Base-by-base conservation (phyloP, 2,329 filamentous ascomycete species). In the Chrysosporium keratinophilum region DNA sequence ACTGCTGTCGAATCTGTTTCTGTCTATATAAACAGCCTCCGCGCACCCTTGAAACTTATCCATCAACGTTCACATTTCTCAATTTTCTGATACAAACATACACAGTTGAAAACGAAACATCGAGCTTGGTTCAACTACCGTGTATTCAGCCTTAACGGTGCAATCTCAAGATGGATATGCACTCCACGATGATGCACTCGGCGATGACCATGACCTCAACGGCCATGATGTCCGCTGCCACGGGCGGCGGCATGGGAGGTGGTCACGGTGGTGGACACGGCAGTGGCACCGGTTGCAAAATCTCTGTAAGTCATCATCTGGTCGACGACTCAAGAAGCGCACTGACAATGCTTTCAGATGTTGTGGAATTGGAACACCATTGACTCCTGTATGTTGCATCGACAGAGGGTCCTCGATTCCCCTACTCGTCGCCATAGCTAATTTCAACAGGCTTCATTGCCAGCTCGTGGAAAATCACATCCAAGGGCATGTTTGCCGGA, bases 361-460 rank as follows among this genome's bases (percentile, higher is more conserved):
- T 73, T 87, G 40, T 88, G 85, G 84, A 89, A 88, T 68, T 87
- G 84, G 83, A 76, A 85, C 67, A 84, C 82, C 2, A 73, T 86
- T 64, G 81, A 85, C 65, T 70, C 82, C 17, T 88, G 74, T 66
- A 62, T 40, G 59, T 45, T 11, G 10, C 1, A 9, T 34, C 10
- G 14, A 15, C 56, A 19, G 20, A 15, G 2, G 23, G 1, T 33
- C 9, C 31, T n/a, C 20, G 33, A n/a, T 33, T 14, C 31, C 10
- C 9, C 14, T 14, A 9, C 11, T 19, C 33, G 17, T 31, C 42
- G 15, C 11, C 48, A 42, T 23, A 7, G 48, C 19, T 14, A 17
- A 10, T 19, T 14, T 6, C 20, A 15, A 11, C 23, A 74, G 71
- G 82, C 70, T 91, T 93, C 76, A 77, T 93, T 63, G 71, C 84